Evolutionary conservation across 306 rosid genomes (phyloP), one percentile per base, ranked within the genome.

Genomic region (Cucurbita moschata): DNA sequence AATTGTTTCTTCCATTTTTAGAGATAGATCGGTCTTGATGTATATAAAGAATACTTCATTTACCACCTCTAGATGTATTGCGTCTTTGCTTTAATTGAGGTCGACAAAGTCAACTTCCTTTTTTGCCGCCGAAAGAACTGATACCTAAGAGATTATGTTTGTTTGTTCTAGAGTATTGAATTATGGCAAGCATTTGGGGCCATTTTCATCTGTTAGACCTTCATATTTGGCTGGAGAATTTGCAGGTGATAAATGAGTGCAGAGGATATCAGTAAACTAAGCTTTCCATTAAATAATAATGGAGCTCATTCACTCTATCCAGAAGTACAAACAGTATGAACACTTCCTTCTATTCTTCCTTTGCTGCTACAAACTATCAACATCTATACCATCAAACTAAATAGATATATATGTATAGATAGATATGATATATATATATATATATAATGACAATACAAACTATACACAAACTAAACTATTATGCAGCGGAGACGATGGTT

Each of bases 131-230:
- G 7, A 49, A 49, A 49, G 15, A 47, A 47, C 4, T 3, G 4
- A 14, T 47, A 11, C 5, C 14, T 30, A 30, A 30, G 30, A 26
- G 30, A 26, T 30, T 30, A 30, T 30, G 35, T 30, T 3, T 30
- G 19, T 16, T 16, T n/a, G 56, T 56, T 56, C 3, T 7, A 71
- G 96, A 82, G 96, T 1, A 90, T 88, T 81, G 89, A 88, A 0
- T 79, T 90, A 85, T 88, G 96, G 94, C 88, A 86, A 88, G 87
- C 86, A 88, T 77, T 85, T 93, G 84, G 98, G 92, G 75, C 96
- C 98, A 49, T 90, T 90, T 78, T 90, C 96, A 52, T 96, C 97
- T 72, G 94, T 88, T 75, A 87, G 90, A 14, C 98, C 96, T 64
- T 87, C 96, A 16, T 92, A 92, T 81, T 72, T 92, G 61, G 90